A percentile compares a stretch with the other conserved stretches of the same genome.
Evolutionary conservation across 2,329 filamentous ascomycete genomes (phyloP).

Genomic region (Dryadomyces quercivorus): DNA sequence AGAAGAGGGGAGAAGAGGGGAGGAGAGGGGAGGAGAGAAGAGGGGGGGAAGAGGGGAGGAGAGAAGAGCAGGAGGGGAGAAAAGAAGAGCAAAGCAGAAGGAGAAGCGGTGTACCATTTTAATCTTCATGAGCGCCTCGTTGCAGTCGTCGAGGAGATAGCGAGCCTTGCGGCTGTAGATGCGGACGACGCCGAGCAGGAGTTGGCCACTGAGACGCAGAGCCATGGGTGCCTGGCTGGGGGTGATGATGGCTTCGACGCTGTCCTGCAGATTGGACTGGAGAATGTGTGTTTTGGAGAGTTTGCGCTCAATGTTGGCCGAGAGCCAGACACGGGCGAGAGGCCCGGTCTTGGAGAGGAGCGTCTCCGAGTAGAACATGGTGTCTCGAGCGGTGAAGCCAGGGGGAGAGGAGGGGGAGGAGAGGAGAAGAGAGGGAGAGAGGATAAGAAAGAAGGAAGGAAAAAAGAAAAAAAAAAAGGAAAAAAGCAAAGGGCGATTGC

Average conservation of each 20-base stretch:
- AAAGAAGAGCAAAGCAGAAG: not conserved
- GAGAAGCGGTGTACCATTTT: constrained; percentile 59
- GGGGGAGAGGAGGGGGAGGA: not conserved
- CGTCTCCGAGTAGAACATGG: constrained; percentile 96
- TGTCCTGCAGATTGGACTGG: constrained; percentile 88
- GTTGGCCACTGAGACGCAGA: constrained; percentile 81
- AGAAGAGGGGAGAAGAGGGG: constrained; percentile 21
- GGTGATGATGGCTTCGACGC: constrained; percentile 88
- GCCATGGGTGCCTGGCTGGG: constrained; percentile 91
- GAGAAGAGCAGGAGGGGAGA: too few relatives aligned
- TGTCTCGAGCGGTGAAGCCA: too few relatives aligned
- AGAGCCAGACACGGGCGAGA: constrained; percentile 94
- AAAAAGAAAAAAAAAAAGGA: not conserved
- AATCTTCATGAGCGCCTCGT: constrained; percentile 93
- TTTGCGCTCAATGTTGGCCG: constrained; percentile 96
- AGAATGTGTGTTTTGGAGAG: constrained; percentile 93
- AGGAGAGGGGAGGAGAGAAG: constrained; percentile 25
- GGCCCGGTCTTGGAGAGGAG: constrained; percentile 94
- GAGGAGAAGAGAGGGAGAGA: too few relatives aligned
- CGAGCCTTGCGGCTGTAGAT: constrained; percentile 97
- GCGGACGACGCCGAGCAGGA: constrained; percentile 87
- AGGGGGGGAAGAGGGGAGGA: constrained; percentile 22
- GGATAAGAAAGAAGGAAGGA: not conserved
- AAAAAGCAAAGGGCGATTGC: not conserved
- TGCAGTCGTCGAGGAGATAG: constrained; percentile 93